These are phyloP conservation scores for Rosa multiflora DNA, from an alignment of 306 rosid genomes.

Conservation along the genomic window DNA sequence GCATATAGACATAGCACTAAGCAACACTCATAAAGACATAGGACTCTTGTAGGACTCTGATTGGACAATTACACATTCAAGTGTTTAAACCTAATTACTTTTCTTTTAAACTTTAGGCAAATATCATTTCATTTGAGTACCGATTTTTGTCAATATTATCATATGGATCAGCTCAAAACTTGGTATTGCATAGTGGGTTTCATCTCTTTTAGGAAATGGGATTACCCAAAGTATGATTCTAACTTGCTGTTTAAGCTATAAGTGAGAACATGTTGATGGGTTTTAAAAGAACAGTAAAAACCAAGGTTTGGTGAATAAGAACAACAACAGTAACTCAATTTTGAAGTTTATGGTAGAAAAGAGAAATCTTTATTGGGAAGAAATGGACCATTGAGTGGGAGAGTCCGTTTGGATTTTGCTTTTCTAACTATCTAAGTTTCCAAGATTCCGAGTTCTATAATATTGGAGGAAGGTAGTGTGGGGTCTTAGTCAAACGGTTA, in stretches of 20 bases:
- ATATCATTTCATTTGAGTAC: background rate
- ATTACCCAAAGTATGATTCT: background rate
- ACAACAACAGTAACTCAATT: background rate
- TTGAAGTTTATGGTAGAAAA: constrained; percentile 13
- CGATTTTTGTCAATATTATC: background rate
- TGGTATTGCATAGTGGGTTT: background rate
- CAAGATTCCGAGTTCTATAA: constrained; percentile 44
- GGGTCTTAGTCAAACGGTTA: constrained; percentile 62
- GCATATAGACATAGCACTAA: constrained; percentile 45
- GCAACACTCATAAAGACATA: constrained; percentile 50
- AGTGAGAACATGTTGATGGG: background rate
- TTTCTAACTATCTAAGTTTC: constrained; percentile 27
- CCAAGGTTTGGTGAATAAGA: background rate
- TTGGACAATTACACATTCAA: constrained; percentile 17
- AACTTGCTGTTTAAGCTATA: background rate
- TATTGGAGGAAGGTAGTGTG: constrained; percentile 26
- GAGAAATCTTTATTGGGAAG: constrained; percentile 12
- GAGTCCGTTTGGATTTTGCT: constrained; percentile 49
- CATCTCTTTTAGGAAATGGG: background rate
- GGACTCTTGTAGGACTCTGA: constrained; percentile 26
- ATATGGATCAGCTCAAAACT: background rate
- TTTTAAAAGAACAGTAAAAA: background rate
- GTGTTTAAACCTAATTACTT: background rate
- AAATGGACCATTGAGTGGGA: constrained; percentile 22
- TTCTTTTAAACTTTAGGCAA: background rate